Evolutionary conservation across 768 basidiomycete species (phyloP), one percentile per base, ranked within the genome.

Genomic region (Cystofilobasidium capitatum): DNA sequence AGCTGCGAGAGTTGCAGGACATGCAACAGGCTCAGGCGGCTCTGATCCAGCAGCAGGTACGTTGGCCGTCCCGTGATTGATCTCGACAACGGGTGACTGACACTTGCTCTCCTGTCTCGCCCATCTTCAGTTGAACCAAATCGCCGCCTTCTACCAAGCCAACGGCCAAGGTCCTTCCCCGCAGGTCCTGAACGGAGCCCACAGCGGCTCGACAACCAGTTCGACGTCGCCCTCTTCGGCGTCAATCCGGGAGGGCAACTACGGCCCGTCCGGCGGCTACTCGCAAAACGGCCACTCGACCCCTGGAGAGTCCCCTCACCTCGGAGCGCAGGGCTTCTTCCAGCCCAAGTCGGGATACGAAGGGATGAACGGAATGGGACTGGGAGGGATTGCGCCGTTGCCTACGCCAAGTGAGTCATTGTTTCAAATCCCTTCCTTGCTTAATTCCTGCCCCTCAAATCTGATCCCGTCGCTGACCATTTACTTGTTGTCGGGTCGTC

Each of bases 11-110:
- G 44, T 47, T 68, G 14, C 89, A 87, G 70, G 85, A 87, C 75
- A 79, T 88, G 12, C 87, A 87, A 73, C 85, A 88, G 75, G 79
- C 86, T 16, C 88, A 92, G 74, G 85, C 85, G 66, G 87, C 89
- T 80, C 88, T 90, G 69, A 88, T 91, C 68, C 89, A 91, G 73
- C 89, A 91, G 74, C 90, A 91, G 85, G 90, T 87, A 65, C 70
- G 83, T 57, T n/a, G n/a, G n/a, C n/a, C n/a, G n/a, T n/a, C n/a
- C n/a, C n/a, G n/a, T n/a, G n/a, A n/a, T n/a, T n/a, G n/a, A n/a
- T n/a, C n/a, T n/a, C n/a, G n/a, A n/a, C n/a, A n/a, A n/a, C n/a
- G n/a, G n/a, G n/a, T n/a, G n/a, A 33, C 40, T 58, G 44, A 36
- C n/a, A 20, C 37, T 37, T 42, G 40, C 47, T 40, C 5, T 35